These are phyloP conservation scores for Puccinia triticina DNA, from an alignment of 1,284 basidiomycete species.

Conservation along the genomic window DNA sequence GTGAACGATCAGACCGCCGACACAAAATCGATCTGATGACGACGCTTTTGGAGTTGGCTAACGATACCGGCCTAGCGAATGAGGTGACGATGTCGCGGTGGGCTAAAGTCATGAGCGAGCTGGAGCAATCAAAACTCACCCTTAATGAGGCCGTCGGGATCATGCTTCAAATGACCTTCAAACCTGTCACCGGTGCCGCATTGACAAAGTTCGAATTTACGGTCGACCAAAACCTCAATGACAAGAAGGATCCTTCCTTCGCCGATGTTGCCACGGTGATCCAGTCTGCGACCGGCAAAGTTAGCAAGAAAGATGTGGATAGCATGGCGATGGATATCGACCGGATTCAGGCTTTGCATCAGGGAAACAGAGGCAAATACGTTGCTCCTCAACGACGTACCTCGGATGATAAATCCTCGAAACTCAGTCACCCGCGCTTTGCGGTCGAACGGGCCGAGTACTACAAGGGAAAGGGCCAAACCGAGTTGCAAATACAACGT, in stretches of 20 bases:
- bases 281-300: background rate
- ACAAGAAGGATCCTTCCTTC: background rate
- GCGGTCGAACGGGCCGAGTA: background rate
- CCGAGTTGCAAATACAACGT: background rate
- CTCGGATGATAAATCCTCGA: too few relatives aligned
- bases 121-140: background rate
- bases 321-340: background rate
- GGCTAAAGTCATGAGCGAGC: too few relatives aligned
- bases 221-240: too few relatives aligned
- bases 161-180: background rate
- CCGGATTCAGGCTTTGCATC: background rate
- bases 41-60: background rate
- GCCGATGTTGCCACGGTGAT: background rate
- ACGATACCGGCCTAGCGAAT: background rate
- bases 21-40: background rate
- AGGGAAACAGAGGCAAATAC: too few relatives aligned
- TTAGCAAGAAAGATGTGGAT: background rate
- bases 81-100: background rate
- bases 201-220: background rate
- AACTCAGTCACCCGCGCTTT: slow-evolving; percentile 59
- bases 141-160: background rate
- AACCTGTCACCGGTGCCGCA: background rate
- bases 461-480: slow-evolving; percentile 2
- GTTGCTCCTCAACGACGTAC: background rate
- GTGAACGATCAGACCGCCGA: background rate